Evolutionary conservation across 2,329 filamentous ascomycete species (phyloP).

Genomic region (Mollisia scopiformis): DNA sequence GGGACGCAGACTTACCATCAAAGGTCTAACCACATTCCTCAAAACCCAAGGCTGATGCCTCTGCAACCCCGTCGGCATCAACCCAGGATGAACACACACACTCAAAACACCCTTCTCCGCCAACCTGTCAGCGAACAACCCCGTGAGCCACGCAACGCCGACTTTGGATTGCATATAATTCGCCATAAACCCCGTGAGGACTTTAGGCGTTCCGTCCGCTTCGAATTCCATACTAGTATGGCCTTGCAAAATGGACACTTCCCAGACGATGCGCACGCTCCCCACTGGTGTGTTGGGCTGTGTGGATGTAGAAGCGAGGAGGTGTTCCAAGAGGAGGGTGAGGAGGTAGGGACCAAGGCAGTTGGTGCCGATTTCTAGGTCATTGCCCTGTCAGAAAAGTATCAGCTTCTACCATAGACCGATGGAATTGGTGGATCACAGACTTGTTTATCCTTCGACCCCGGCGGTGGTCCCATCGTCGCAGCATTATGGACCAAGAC

Average conservation of each 20-base stretch:
- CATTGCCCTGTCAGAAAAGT: constrained; percentile 22
- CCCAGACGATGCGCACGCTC: constrained; percentile 35
- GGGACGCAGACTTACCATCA: neutral
- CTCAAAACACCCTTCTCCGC: neutral
- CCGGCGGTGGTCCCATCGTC: constrained; percentile 44
- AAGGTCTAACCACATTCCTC: neutral
- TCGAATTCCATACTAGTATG: neutral
- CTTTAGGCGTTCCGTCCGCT: neutral
- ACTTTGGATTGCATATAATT: neutral
- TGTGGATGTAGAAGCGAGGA: constrained; percentile 19
- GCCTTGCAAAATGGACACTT: neutral
- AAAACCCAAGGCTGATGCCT: constrained; percentile 27
- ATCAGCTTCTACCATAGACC: neutral
- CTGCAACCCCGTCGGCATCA: constrained; percentile 42
- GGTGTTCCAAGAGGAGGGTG: constrained; percentile 25
- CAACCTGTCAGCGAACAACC: neutral
- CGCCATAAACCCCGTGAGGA: neutral
- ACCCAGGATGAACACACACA: constrained; percentile 42
- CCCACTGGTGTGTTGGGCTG: constrained; percentile 18
- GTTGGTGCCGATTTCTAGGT: constrained; percentile 31
- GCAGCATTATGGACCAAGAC: constrained; percentile 49
- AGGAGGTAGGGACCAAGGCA: constrained; percentile 28
- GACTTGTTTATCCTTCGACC: constrained; percentile 39
- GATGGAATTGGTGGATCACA: neutral
- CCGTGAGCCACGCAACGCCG: neutral